phyloP scores from a whole-genome alignment of 192 early-diverging fungal genomes.

The Backusella sp. region DNA sequence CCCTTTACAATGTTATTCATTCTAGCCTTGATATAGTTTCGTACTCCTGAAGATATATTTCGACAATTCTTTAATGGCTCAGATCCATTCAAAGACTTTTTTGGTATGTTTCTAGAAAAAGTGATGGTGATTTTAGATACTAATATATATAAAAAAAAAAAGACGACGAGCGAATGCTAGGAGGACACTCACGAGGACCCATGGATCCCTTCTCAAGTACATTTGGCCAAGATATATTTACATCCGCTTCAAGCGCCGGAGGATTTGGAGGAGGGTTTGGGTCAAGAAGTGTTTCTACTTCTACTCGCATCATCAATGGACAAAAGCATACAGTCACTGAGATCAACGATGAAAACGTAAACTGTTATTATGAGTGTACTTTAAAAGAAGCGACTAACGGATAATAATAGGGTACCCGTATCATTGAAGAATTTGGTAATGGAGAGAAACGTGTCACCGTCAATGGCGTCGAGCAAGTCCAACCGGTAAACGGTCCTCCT shows the following conservation, averaged over 20 bases:
- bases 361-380: neutral
- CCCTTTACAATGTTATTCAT: neutral
- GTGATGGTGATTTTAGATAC: too few species aligned
- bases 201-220: neutral
- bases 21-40: conserved; percentile 23
- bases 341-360: conserved; percentile 15
- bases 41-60: conserved; percentile 38
- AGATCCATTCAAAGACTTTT: conserved; percentile 20
- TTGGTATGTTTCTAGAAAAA: conserved; percentile 12
- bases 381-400: neutral
- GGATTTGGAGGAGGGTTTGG: neutral
- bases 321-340: conserved; percentile 3
- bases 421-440: conserved; percentile 20
- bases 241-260: neutral
- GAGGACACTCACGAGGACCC: neutral
- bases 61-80: conserved; percentile 27
- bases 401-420: conserved; percentile 3
- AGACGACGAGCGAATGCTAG: neutral
- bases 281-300: conserved; percentile 1
- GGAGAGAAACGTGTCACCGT: conserved; percentile 7
- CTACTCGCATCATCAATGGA: neutral
- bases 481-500: neutral
- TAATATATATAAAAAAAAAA: neutral
- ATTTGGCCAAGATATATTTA: neutral
- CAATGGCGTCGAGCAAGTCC: conserved; percentile 10